phyloP scores from a whole-genome alignment of 78 protist genomes.

The Dictyostelium intermedium region DNA sequence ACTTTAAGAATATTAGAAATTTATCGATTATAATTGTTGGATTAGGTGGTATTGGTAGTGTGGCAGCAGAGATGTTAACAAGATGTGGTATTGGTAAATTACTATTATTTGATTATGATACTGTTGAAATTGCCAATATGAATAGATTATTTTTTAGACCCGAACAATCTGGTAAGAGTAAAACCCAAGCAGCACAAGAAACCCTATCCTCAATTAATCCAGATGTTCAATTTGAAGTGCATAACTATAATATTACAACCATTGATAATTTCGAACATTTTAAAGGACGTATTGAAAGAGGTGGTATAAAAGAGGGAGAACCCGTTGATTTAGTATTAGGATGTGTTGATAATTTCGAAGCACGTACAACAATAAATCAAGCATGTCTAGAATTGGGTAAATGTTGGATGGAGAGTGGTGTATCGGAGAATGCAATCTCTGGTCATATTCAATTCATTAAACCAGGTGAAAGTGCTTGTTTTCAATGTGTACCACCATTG shows the following conservation, averaged over 20 bases:
- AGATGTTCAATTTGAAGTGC: slow-evolving; percentile 91
- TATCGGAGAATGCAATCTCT: slow-evolving; percentile 97
- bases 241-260: slow-evolving; percentile 93
- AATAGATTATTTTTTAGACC: slow-evolving; percentile 97
- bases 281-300: slow-evolving; percentile 67
- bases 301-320: slow-evolving; percentile 20
- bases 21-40: slow-evolving; percentile 94
- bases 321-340: slow-evolving; percentile 92
- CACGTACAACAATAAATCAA: slow-evolving; percentile 88
- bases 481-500: slow-evolving; percentile 96
- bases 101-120: slow-evolving; percentile 97
- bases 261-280: slow-evolving; percentile 89
- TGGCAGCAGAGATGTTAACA: slow-evolving; percentile 98
- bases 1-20: slow-evolving; percentile 80
- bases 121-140: slow-evolving; percentile 98
- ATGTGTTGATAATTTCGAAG: slow-evolving; percentile 98
- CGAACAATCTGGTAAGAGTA: slow-evolving; percentile 93
- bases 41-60: slow-evolving; percentile 97
- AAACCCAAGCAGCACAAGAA: slow-evolving; percentile 88
- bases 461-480: slow-evolving; percentile 93
- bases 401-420: slow-evolving; percentile 98
- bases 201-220: slow-evolving; percentile 95
- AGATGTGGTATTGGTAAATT: slow-evolving; percentile 99
- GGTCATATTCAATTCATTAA: slow-evolving; percentile 96
- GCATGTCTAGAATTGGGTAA: slow-evolving; percentile 70